A percentile compares a stretch with the other conserved stretches of the same genome.
Evolutionary conservation across 805 yeast genomes (phyloP).

Genomic region (Pichia sporocuriosa): DNA sequence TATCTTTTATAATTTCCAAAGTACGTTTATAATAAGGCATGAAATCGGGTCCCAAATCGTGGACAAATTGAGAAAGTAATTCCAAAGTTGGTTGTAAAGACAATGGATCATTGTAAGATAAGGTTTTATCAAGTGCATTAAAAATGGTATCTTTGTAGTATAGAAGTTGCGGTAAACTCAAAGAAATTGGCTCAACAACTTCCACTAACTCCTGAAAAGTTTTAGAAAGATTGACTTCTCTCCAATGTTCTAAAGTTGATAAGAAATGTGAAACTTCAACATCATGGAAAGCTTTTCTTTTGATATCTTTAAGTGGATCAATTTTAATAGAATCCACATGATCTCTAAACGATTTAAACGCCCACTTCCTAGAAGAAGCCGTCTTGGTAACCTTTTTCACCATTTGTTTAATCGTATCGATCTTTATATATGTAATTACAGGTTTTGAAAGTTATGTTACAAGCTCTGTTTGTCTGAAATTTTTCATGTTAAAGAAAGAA

Average conservation of each 20-base stretch:
- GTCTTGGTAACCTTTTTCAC: slow-evolving; percentile 39
- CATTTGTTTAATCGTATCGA: too few relatives aligned
- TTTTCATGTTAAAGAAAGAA: slow-evolving; percentile 4
- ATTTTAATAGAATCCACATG: slow-evolving; percentile 78
- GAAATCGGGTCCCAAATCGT: slow-evolving; percentile 89
- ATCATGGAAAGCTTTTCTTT: slow-evolving; percentile 57
- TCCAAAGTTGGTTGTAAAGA: slow-evolving; percentile 81
- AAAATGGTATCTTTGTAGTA: slow-evolving; percentile 64
- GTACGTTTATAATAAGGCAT: slow-evolving; percentile 53
- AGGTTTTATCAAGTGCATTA: slow-evolving; percentile 29
- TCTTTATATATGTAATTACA: too few relatives aligned
- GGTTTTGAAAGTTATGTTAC: too few relatives aligned
- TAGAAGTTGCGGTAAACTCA: slow-evolving; percentile 74
- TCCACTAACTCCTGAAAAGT: slow-evolving; percentile 58
- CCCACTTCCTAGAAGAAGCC: slow-evolving; percentile 49
- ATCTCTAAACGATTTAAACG: slow-evolving; percentile 73
- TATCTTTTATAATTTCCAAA: slow-evolving; percentile 41
- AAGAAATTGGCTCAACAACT: slow-evolving; percentile 46
- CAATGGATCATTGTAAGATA: slow-evolving; percentile 54
- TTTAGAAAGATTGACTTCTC: slow-evolving; percentile 73
- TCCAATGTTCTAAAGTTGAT: slow-evolving; percentile 79
- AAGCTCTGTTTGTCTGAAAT: too few relatives aligned
- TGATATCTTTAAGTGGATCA: slow-evolving; percentile 53
- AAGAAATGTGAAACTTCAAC: slow-evolving; percentile 74
- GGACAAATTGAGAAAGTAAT: slow-evolving; percentile 75